Percentiles rank a stretch among this genome's conserved stretches.
Conservation (phyloP, 345 rosid genomes). For the Eucalyptus sp. region DNA sequence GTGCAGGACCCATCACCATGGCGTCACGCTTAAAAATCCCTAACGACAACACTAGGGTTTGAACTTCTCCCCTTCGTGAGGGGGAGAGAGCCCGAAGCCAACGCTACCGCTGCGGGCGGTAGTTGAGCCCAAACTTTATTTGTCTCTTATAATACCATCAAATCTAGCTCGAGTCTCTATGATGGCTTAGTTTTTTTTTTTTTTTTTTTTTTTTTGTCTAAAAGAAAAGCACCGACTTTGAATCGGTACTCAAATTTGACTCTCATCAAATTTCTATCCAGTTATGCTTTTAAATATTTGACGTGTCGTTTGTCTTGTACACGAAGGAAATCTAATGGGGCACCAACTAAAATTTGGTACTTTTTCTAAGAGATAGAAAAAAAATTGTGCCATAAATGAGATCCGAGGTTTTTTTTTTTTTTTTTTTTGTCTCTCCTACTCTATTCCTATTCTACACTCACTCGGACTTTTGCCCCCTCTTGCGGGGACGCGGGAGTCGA, state of each 20-base stretch:
- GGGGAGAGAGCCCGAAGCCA: too few species aligned
- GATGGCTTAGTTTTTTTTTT: accelerated
- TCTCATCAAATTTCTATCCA: background rate
- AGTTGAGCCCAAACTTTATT: background rate
- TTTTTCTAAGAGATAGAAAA: background rate
- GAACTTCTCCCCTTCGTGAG: too few species aligned
- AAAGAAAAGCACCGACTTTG: accelerated
- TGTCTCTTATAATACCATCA: background rate
- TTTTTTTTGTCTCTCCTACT: too few species aligned
- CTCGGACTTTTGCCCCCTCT: too few species aligned
- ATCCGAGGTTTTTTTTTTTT: too few species aligned
- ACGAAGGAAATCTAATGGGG: background rate
- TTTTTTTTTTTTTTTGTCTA: accelerated
- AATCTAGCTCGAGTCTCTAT: background rate
- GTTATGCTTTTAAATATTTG: background rate
- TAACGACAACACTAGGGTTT: too few species aligned
- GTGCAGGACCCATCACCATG: too few species aligned
- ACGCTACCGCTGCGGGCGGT: too few species aligned
- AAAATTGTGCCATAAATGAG: background rate
- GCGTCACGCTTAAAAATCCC: too few species aligned
- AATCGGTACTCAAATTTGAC: accelerated
- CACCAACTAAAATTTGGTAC: background rate
- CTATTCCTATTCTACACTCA: too few species aligned
- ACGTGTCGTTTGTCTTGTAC: background rate
- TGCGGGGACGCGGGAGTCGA: too few species aligned